phyloP scores from a whole-genome alignment of 371 early-diverging fungal genomes.

The Mortierella sp. region DNA sequence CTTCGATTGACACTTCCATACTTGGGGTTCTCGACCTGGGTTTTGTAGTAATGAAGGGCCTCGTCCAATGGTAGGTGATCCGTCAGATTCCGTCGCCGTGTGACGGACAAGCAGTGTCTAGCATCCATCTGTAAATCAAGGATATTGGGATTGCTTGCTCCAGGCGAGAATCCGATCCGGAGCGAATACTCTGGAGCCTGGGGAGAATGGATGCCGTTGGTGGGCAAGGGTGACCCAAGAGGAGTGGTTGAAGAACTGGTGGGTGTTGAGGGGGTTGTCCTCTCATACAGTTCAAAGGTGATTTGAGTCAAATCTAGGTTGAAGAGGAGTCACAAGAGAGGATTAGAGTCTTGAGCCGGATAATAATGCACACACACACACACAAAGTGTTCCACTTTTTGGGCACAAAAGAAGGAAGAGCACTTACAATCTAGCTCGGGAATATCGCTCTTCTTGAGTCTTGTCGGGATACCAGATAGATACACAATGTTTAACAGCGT shows the following conservation, averaged over 20 bases:
- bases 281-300: constrained; percentile 96
- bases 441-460: constrained; percentile 70
- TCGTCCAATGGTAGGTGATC: constrained; percentile 64
- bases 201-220: constrained; percentile 26
- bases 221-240: constrained; percentile 1
- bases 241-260: constrained; percentile 49
- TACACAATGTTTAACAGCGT: constrained; percentile 92
- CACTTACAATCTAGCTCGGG: constrained; percentile 93
- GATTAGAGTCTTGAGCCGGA: neutral
- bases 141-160: constrained; percentile 91
- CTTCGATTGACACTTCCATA: constrained; percentile 48
- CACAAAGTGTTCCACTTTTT: neutral
- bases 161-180: constrained; percentile 91
- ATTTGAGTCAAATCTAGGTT: constrained; percentile 89
- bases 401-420: neutral
- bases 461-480: constrained; percentile 84
- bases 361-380: neutral
- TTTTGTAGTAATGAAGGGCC: constrained; percentile 56
- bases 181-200: constrained; percentile 84
- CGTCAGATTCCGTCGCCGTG: constrained; percentile 64
- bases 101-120: constrained; percentile 88
- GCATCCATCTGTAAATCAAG: constrained; percentile 90
- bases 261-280: constrained; percentile 60
- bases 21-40: constrained; percentile 49
- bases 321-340: neutral